Evolutionary conservation across 306 rosid genomes (phyloP).

Genomic region (Cotoneaster glaucophyllus): DNA sequence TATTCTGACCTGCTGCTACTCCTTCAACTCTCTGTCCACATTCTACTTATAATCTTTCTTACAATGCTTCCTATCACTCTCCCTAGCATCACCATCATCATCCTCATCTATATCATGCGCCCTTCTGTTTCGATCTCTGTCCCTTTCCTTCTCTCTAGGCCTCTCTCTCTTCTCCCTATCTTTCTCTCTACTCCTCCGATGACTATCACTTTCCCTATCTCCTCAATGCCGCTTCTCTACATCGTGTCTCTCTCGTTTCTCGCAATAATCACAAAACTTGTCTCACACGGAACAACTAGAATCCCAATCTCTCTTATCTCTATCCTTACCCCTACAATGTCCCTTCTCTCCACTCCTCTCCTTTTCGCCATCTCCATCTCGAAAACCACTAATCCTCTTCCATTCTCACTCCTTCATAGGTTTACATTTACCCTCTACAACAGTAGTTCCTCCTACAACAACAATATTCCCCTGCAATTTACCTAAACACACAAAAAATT

Average conservation of each 20-base stretch:
- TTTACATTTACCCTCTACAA: conserved; percentile 59
- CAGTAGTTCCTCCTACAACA: not conserved
- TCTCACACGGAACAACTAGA: not conserved
- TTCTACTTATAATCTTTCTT: conserved; percentile 50
- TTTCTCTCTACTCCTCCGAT: not conserved
- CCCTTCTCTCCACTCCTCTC: not conserved
- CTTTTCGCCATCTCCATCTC: not conserved
- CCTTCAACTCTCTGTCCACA: conserved; percentile 31
- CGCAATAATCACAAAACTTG: not conserved
- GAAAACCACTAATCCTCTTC: conserved; percentile 42
- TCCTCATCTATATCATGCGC: conserved; percentile 51
- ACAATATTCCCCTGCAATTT: not conserved
- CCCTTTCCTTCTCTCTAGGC: conserved; percentile 15
- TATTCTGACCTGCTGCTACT: conserved; percentile 36
- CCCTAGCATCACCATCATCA: conserved; percentile 43
- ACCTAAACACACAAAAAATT: not conserved
- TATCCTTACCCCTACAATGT: conserved; percentile 3
- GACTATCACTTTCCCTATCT: conserved; percentile 6
- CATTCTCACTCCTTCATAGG: conserved; percentile 48
- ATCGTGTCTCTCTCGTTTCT: not conserved
- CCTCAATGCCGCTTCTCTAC: not conserved
- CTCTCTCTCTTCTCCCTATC: conserved; percentile 20
- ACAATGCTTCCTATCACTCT: conserved; percentile 47
- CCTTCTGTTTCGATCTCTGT: conserved; percentile 28
- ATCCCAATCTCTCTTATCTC: conserved; percentile 5